phyloP scores from a whole-genome alignment of 2,329 filamentous ascomycete species.

The Xylaria multiplex region DNA sequence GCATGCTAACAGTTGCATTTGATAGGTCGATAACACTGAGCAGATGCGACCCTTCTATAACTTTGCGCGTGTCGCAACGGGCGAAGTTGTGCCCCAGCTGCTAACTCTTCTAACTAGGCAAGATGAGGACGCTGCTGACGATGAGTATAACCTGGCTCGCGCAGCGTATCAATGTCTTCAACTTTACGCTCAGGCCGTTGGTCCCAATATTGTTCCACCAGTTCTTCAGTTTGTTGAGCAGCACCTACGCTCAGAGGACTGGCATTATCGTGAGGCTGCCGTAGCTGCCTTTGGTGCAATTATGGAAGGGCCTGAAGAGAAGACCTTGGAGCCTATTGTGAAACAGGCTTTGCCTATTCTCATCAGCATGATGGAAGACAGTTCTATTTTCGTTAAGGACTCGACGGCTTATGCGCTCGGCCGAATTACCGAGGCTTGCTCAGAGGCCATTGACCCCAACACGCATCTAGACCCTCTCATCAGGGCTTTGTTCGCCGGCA shows the following conservation, averaged over 20 bases:
- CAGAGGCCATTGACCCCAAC: constrained; percentile 87
- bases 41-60: constrained; percentile 94
- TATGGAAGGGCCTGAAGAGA: constrained; percentile 97
- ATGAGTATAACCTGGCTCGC: constrained; percentile 96
- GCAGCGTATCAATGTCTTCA: constrained; percentile 97
- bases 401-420: constrained; percentile 96
- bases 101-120: constrained; percentile 92
- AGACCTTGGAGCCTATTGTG: constrained; percentile 89
- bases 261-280: constrained; percentile 93
- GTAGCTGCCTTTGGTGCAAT: constrained; percentile 98
- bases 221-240: constrained; percentile 92
- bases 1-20: constrained; percentile 33
- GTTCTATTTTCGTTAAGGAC: constrained; percentile 89
- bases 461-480: constrained; percentile 87
- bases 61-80: constrained; percentile 91
- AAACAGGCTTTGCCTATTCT: constrained; percentile 94
- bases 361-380: constrained; percentile 91
- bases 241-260: constrained; percentile 90
- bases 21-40: constrained; percentile 74
- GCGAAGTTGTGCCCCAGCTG: constrained; percentile 93
- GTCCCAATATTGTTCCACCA: constrained; percentile 81
- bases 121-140: constrained; percentile 94
- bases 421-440: constrained; percentile 93
- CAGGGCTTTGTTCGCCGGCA: constrained; percentile 85
- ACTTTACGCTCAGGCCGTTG: constrained; percentile 93